A percentile compares a stretch with the other conserved stretches of the same genome.
Conservation (phyloP, 768 basidiomycete species). For the Lactarius tabidus region DNA sequence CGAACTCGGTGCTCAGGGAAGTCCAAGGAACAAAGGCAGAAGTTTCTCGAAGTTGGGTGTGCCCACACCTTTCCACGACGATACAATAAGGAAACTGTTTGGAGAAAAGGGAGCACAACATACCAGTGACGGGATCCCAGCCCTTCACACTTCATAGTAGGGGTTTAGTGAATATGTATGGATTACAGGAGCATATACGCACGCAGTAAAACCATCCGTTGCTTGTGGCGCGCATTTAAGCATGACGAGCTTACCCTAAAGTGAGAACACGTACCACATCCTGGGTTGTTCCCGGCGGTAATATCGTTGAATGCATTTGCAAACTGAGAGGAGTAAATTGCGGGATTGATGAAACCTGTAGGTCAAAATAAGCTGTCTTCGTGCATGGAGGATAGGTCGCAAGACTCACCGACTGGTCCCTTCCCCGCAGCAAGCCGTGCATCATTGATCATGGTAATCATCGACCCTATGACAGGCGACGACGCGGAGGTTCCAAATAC, state of each 20-base stretch:
- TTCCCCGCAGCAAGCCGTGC: too few species aligned
- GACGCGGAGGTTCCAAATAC: too few species aligned
- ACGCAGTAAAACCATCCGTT: constrained; percentile 29
- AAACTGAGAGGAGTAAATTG: too few species aligned
- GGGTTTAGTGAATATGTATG: neutral
- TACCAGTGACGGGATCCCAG: constrained; percentile 29
- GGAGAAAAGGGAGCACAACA: neutral
- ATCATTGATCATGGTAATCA: too few species aligned
- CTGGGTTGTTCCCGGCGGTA: too few species aligned
- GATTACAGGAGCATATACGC: neutral
- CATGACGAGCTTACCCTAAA: neutral
- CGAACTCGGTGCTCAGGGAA: constrained; percentile 21
- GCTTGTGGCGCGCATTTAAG: constrained; percentile 1
- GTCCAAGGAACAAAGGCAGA: constrained; percentile 27
- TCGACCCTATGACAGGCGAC: too few species aligned
- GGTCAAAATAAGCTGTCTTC: too few species aligned
- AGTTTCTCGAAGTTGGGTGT: constrained; percentile 30
- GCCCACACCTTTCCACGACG: constrained; percentile 25
- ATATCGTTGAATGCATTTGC: too few species aligned
- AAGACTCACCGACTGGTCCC: too few species aligned
- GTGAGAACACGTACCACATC: constrained; percentile 8
- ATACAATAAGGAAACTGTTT: too few species aligned
- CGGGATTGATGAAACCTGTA: constrained; percentile 50
- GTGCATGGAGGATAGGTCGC: too few species aligned
- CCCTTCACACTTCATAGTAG: constrained; percentile 22